phyloP scores from a whole-genome alignment of 2,329 filamentous ascomycete species.

The Aspergillus melleus region DNA sequence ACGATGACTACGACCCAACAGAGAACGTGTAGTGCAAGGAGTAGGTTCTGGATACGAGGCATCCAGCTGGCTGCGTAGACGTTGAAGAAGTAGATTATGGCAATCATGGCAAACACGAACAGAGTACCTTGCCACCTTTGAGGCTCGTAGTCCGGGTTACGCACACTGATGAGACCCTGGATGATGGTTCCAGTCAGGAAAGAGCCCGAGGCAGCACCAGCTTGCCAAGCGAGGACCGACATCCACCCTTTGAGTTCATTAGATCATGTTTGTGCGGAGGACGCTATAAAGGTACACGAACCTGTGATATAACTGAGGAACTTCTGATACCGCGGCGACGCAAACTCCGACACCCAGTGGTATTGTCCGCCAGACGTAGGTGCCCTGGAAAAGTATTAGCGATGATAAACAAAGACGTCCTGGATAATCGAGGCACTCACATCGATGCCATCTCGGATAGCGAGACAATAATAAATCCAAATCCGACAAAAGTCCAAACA shows the following conservation, averaged over 20 bases:
- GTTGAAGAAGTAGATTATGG: slow-evolving; percentile 47
- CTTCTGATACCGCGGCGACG: slow-evolving; percentile 50
- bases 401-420: background rate
- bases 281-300: slow-evolving; percentile 5
- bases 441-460: slow-evolving; percentile 65
- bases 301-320: slow-evolving; percentile 56
- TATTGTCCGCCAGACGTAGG: slow-evolving; percentile 61
- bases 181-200: slow-evolving; percentile 52
- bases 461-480: slow-evolving; percentile 59
- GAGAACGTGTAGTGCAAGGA: slow-evolving; percentile 40
- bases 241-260: slow-evolving; percentile 44
- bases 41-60: slow-evolving; percentile 39
- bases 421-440: slow-evolving; percentile 11
- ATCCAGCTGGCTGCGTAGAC: slow-evolving; percentile 33
- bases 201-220: slow-evolving; percentile 49
- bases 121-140: slow-evolving; percentile 52
- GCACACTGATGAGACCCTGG: slow-evolving; percentile 46
- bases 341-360: slow-evolving; percentile 59
- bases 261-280: background rate
- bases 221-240: slow-evolving; percentile 52
- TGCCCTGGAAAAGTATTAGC: slow-evolving; percentile 36
- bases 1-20: slow-evolving; percentile 36
- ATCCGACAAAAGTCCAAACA: slow-evolving; percentile 60
- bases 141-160: slow-evolving; percentile 41
- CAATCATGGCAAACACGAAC: slow-evolving; percentile 48